Percentiles rank a stretch among this genome's conserved stretches.
These are phyloP conservation scores for Tolypocladium paradoxum DNA, from an alignment of 2,329 filamentous ascomycete species.

Conservation along the genomic window DNA sequence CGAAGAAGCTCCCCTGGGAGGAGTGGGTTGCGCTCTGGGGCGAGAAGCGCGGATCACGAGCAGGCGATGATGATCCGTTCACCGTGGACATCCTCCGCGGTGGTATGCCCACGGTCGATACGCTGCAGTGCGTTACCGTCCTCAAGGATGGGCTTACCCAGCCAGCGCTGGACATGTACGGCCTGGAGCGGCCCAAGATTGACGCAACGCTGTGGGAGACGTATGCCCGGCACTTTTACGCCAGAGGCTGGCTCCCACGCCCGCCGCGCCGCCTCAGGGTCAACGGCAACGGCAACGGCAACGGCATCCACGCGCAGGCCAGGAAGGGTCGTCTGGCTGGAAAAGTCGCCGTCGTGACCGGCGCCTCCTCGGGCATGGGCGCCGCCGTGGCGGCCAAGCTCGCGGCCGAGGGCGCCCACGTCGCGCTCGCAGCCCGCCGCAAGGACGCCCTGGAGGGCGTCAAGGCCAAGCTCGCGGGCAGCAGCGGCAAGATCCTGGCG, in stretches of 20 bases:
- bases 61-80: constrained; percentile 61
- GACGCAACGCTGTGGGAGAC: constrained; percentile 62
- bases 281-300: constrained; percentile 19
- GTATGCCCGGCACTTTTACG: constrained; percentile 72
- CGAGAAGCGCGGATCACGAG: constrained; percentile 55
- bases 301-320: constrained; percentile 7
- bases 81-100: constrained; percentile 71
- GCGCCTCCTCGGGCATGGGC: constrained; percentile 70
- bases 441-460: constrained; percentile 56
- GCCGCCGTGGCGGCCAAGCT: constrained; percentile 62
- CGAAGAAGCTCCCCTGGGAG: constrained; percentile 54
- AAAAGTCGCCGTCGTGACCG: constrained; percentile 65
- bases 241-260: constrained; percentile 61
- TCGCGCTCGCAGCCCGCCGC: constrained; percentile 63
- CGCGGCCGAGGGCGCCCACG: constrained; percentile 58
- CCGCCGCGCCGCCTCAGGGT: constrained; percentile 40
- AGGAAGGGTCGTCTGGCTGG: constrained; percentile 51
- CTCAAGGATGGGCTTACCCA: constrained; percentile 61
- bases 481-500: constrained; percentile 54
- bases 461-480: constrained; percentile 45
- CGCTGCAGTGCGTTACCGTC: constrained; percentile 59
- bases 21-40: constrained; percentile 68
- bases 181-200: constrained; percentile 56
- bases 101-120: constrained; percentile 68
- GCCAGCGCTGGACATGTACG: constrained; percentile 40